Evolutionary conservation across 2,329 filamentous ascomycete species (phyloP), one percentile per base, ranked within the genome.

Genomic region (Colletotrichum caudatum): DNA sequence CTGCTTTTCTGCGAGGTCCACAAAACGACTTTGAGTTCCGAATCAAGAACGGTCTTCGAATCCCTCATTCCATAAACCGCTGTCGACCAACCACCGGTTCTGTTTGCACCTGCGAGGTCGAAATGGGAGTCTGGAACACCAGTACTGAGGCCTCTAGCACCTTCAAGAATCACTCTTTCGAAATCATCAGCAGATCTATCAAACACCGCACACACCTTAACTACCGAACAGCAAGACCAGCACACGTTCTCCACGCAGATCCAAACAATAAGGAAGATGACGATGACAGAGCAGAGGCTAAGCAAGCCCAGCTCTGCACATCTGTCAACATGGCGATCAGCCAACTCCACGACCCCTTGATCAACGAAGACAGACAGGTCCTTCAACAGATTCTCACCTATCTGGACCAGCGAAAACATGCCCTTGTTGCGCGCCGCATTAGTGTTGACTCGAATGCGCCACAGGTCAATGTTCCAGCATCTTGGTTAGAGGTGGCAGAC

Each of bases 401-500:
- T 1, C 12, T 64, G 26, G 50, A 64, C 1, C 50, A 53, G 0
- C 50, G n/a, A 4, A 39, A 50, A 29, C 33, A 64, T 37, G 48
- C 33, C 18, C 61, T 64, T 6, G 37, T 54, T 29, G 23, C 20
- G 35, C 39, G 14, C 37, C 9, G 50, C 48, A 64, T 64, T 26
- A 64, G 37, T 54, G 51, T 64, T 50, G 61, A 64, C 20, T 33
- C 50, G 18, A 56, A 26, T 20, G 37, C 35, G 51, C 50, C 37
- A n/a, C 18, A 56, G 5, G 37, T 64, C 26, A 33, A 29, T n/a
- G 48, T 56, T 12, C 61, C 61, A 35, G 37, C 33, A 54, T 41
- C 46, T 23, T 50, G 16, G 11, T 8, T 18, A 12, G 61, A 64
- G 9, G 39, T 64, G 26, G 50, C 39, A n/a, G 16, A 44, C 18